Evolutionary conservation across 2,329 filamentous ascomycete species (phyloP).

Genomic region (Monosporascus sp.): DNA sequence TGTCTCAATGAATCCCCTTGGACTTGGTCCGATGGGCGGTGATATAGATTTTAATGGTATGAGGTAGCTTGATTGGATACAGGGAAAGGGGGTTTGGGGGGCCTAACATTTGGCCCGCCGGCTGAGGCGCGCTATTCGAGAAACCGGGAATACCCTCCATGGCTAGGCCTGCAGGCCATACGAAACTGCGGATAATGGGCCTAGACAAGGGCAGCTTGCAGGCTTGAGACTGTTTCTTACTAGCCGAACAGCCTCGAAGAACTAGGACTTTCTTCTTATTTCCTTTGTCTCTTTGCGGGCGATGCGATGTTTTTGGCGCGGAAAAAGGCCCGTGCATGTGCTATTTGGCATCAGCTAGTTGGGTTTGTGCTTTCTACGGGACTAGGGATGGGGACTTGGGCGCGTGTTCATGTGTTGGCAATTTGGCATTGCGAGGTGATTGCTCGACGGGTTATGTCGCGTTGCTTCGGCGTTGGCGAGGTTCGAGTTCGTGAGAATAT

Average conservation of each 20-base stretch:
- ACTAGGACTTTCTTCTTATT: background rate
- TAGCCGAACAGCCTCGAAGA: no score
- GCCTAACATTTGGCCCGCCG: no score
- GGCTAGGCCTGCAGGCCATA: no score
- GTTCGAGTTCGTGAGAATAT: background rate
- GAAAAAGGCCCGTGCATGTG: background rate
- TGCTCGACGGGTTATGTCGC: background rate
- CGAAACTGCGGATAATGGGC: no score
- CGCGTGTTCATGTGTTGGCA: background rate
- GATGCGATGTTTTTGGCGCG: background rate
- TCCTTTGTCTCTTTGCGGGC: background rate
- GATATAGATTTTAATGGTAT: conserved; percentile 36
- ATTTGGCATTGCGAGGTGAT: background rate
- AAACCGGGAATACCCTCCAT: no score
- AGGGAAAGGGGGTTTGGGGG: no score
- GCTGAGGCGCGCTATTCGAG: no score
- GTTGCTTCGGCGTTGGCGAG: background rate
- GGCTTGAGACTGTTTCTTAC: background rate
- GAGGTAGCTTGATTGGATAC: conserved; percentile 18
- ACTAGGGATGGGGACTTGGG: background rate
- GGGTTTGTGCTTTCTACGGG: background rate
- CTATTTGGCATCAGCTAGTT: background rate
- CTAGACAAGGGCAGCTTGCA: background rate
- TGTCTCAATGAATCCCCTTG: conserved; percentile 27
- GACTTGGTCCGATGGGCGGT: conserved; percentile 29